Evolutionary conservation across 2,329 filamentous ascomycete genomes (phyloP).

Genomic region (Aspergillus piperis): DNA sequence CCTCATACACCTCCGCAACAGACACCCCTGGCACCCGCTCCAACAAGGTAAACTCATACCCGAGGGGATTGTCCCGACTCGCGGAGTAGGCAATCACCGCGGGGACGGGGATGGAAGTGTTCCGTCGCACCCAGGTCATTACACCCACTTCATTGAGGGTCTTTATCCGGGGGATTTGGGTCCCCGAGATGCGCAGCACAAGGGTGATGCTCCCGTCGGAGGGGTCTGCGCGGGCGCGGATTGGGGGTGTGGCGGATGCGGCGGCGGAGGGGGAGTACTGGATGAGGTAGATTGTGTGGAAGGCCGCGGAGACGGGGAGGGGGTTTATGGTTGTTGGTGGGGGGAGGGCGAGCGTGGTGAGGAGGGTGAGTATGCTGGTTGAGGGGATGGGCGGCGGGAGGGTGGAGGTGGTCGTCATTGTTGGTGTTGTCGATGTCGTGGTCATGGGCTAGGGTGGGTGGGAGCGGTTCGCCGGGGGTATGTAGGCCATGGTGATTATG

Average conservation of each 20-base stretch:
- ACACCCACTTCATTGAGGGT: slow-evolving; percentile 41
- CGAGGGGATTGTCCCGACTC: slow-evolving; percentile 29
- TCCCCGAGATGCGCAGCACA: slow-evolving; percentile 40
- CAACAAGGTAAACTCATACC: slow-evolving; percentile 39
- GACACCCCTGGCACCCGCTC: slow-evolving; percentile 16
- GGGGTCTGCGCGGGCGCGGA: neutral
- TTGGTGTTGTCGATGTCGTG: neutral
- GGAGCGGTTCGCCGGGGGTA: neutral
- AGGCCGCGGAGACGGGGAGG: slow-evolving; percentile 1
- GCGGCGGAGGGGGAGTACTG: neutral
- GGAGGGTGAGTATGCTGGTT: neutral
- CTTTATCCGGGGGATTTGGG: slow-evolving; percentile 40
- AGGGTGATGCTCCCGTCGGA: slow-evolving; percentile 2
- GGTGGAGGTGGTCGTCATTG: neutral
- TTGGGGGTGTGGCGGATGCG: neutral
- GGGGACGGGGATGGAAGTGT: slow-evolving; percentile 40
- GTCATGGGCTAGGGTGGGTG: neutral
- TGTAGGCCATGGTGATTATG: neutral
- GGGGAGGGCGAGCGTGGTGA: neutral
- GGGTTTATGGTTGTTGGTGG: neutral
- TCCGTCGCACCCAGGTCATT: slow-evolving; percentile 36
- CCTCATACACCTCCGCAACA: neutral
- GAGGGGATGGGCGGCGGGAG: neutral
- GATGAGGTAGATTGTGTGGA: slow-evolving; percentile 9
- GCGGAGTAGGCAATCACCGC: slow-evolving; percentile 31